Evolutionary conservation across 2,329 filamentous ascomycete species (phyloP), one percentile per base, ranked within the genome.

Genomic region (Sphaerulina populicola): DNA sequence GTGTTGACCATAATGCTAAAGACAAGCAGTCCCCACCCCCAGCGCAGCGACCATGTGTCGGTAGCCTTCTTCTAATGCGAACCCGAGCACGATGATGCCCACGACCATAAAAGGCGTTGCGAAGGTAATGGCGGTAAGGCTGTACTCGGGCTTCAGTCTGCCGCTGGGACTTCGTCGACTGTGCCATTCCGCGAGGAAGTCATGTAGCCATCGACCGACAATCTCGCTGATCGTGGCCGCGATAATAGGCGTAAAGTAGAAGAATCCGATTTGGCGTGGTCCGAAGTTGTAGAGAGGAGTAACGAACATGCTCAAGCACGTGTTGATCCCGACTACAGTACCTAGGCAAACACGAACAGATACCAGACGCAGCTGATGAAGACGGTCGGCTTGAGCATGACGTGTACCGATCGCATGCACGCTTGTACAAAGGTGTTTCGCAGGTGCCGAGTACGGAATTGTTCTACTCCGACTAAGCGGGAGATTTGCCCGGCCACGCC

Each of bases 201-300:
- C 62, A 44, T 65, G 62, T 44, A 64, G 58, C 51, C 47, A 62
- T 37, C 64, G 60, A 8, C 64, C 62, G 21, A 62, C 57, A 11
- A 58, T 8, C 46, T 65, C 62, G 23, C 61, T 63, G 14, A 65
- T 39, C 9, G 49, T 44, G 4, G 60, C 57, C 1, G 49, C 60
- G 1, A 64, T 54, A n/a, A 65, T 52, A n/a, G 63, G 63, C 4
- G 64, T 61, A 39, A 66, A 62, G 51, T 66, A 65, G 33, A 59
- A 52, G 39, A 51, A 62, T 14, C 49, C 49, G 23, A 56, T 49
- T 12, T 45, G 47, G 36, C 47, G 48, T 9, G 49, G 41, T n/a
- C 51, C 51, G 31, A 59, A 60, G 18, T 56, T 47, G 39, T 62
- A 53, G 0, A 51, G n/a, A 44, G 47, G 54, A 6, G 58, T 59